phyloP scores from a whole-genome alignment of 768 basidiomycete genomes.

The Chlorophyllum brunneum region DNA sequence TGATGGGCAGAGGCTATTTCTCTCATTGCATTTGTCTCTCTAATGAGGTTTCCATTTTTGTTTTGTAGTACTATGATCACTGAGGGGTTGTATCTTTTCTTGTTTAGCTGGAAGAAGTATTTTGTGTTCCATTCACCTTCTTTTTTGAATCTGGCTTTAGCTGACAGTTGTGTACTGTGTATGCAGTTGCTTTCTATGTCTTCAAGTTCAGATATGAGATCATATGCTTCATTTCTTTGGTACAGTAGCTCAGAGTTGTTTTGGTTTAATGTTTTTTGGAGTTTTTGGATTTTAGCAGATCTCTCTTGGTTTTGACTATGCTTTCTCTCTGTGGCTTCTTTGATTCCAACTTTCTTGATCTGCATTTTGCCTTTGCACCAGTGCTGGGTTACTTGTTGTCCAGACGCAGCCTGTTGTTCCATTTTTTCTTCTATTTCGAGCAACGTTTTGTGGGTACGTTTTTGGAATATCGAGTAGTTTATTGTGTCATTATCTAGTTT shows the following conservation, averaged over 20 bases:
- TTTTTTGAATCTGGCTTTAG: background rate
- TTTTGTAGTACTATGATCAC: background rate
- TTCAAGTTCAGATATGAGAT: background rate
- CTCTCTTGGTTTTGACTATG: too few relatives aligned
- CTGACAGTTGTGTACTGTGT: background rate
- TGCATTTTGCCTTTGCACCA: background rate
- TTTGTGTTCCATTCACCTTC: background rate
- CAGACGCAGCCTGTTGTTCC: background rate
- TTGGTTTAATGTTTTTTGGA: background rate
- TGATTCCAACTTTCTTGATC: background rate
- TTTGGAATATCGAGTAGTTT: conserved; percentile 15
- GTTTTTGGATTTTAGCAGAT: background rate
- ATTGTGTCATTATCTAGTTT: conserved; percentile 17
- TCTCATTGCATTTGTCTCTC: background rate
- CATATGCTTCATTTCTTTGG: background rate
- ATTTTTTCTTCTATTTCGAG: background rate
- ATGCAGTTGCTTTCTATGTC: background rate
- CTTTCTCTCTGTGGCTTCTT: background rate
- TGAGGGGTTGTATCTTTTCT: background rate
- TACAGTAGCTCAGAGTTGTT: too few relatives aligned
- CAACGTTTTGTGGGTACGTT: conserved; percentile 1
- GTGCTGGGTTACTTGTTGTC: too few relatives aligned
- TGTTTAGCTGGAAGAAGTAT: background rate
- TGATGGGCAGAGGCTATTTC: conserved; percentile 2
- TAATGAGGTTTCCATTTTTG: background rate